Evolutionary conservation across 257 asterid genomes (phyloP), one percentile per base, ranked within the genome.

Genomic region (Euphrasia confusa): DNA sequence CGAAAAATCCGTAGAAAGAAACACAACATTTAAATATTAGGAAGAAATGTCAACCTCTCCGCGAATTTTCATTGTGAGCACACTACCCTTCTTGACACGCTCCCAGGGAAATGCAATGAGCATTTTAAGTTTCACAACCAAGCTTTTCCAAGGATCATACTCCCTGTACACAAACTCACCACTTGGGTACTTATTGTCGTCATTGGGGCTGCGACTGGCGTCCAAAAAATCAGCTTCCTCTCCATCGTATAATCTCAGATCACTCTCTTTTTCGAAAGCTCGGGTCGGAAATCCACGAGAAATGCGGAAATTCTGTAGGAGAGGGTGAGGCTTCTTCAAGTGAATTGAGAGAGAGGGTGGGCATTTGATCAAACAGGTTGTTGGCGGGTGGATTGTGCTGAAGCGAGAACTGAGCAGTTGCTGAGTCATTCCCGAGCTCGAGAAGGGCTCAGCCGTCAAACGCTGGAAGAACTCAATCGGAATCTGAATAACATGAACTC

Each of bases 61-160:
- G 11, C 97, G 95, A 50, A 92, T 58, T 58, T 86, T 89, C 85
- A 89, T 80, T 7, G 86, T 80, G 63, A 92, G 83, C 63, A 92
- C 97, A 53, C 96, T 89, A 72, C 96, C 96, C 68, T 89, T 89
- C 73, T 79, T 79, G 44, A 92, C 91, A 62, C 97, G 95, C 85
- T 92, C 74, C 99, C 97, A 92, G 11, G 99, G 99, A 74, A 71
- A 77, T 1, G 97, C 87, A 67, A 89, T 67, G 13, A 92, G 68
- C 97, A 92, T 84, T 75, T 72, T 92, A 21, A 72, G 75, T 81
- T 84, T 89, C 56, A 89, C 96, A n/a, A 68, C 60, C 37, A 89
- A 77, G 63, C 69, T 83, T 79, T 77, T 75, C 96, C 82, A 86
- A 24, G 63, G 61, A 54, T 87, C 91, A 37, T 77, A 74, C 58